Base-by-base conservation (phyloP, 768 basidiomycete genomes). In the Inosperma sp. region DNA sequence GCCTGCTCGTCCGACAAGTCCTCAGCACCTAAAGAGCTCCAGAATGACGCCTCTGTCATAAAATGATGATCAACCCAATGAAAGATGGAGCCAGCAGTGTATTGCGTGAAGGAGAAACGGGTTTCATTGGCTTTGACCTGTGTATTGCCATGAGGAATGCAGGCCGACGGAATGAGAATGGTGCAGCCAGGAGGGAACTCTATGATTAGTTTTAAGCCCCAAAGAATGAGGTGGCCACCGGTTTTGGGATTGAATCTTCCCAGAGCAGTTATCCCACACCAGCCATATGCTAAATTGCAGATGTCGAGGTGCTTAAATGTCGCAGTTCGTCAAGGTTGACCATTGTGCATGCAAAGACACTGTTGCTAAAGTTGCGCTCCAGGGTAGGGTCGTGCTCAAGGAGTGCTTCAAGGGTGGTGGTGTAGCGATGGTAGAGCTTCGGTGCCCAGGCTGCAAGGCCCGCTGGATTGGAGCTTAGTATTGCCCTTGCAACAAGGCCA, bases 271-370 rank as follows among this genome's bases (percentile, higher is more conserved):
- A 72, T 61, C 3, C 58, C 49, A 31, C 66, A 71, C 46, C 56
- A 51, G 0, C 68, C 68, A 19, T 25, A 58, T 0, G 64, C 53
- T 0, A 66, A 33, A 22, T 72, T 71, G 0, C 13, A 37, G 19
- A 13, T 36, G 36, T 72, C 69, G 1, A 50, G 54, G 29, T 71
- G 68, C 1, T 54, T 52, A 0, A 33, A 5, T 0, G 58, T 61
- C 0, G 58, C 35, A 0, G 59, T 61, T 1, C 36, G 0, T 67
- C 69, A 8, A 68, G 54, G 51, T 72, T 71, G 54, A 70, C 62
- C 2, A 61, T 66, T 0, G 48, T 33, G 0, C 56, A 53, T 0
- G 65, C 53, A n/a, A 66, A 72, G 1, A 66, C 37, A n/a, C 52
- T 49, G 19, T 53, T 53, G 5, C 17, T 8, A 23, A 53, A 56